Evolutionary conservation across 352 stramenopile genomes (phyloP), one percentile per base, ranked within the genome.

Genomic region (Globisporangium sylvaticum): DNA sequence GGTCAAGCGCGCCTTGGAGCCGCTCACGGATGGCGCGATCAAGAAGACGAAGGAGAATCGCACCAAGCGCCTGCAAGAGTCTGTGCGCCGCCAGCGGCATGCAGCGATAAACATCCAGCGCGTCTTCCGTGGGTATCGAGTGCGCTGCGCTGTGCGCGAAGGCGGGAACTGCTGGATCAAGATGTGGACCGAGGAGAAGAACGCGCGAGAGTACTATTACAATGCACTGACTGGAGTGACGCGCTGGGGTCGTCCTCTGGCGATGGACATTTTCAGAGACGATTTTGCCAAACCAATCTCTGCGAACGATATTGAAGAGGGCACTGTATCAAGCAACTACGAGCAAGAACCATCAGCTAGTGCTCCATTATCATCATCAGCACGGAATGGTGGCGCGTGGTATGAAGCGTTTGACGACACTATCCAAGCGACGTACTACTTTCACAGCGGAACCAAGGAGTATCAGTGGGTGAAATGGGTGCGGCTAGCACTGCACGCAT

Each of bases 141-240:
- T 89, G 27, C 84, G 85, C 27, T 80, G 75, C 52, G 89, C 89
- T 18, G 68, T 92, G 1, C 70, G 73, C 29, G 78, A 94, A 70
- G 89, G 85, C 27, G 81, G 74, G 1, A 93, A 93, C 56, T 92
- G 87, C 68, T 96, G 89, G 89, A 73, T 94, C 54, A 62, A 86
- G 62, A 67, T 89, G 37, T 67, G 67, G 32, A 68, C 39, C 1
- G 25, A 44, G 2, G 74, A 83, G 0, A 72, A 70, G 1, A 65
- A 69, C n/a, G 65, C 66, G 1, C 39, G 57, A 8, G 58, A 64
- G 39, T 95, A 94, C 73, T 96, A 88, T 71, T 95, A 91, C 77
- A 96, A 96, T 46, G 80, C 80, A n/a, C 74, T 91, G 53, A 89
- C 81, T 4, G 83, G 90, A 6, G 84, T 84, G 48, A 85, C 80